phyloP scores from a whole-genome alignment of 2,329 filamentous ascomycete genomes.

The Massarina eburnea region DNA sequence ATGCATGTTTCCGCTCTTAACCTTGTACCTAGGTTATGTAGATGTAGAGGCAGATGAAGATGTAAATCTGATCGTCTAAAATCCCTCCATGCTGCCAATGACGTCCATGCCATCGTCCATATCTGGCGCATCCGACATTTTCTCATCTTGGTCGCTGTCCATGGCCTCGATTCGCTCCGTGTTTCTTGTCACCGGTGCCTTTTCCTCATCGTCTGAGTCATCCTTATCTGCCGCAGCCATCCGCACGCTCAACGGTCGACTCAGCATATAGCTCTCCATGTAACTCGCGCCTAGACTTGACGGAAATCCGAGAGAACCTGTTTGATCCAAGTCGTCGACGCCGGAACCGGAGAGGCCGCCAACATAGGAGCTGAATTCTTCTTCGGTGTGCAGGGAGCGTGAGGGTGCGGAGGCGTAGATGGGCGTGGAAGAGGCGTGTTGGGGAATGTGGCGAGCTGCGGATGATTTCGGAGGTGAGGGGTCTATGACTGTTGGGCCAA shows the following conservation, averaged over 20 bases:
- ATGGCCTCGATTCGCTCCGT: constrained; percentile 5
- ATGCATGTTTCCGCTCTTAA: not conserved
- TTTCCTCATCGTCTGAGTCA: constrained; percentile 26
- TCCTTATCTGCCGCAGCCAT: constrained; percentile 38
- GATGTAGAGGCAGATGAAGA: too few relatives aligned
- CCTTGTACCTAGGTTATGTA: not conserved
- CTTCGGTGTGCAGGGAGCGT: constrained; percentile 17
- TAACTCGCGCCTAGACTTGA: constrained; percentile 39
- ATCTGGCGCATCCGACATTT: not conserved
- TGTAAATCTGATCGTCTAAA: constrained; percentile 17
- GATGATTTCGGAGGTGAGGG: constrained; percentile 18
- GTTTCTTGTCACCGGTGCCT: constrained; percentile 18
- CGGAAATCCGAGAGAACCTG: constrained; percentile 38
- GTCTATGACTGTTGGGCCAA: constrained; percentile 28
- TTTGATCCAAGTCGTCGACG: constrained; percentile 38
- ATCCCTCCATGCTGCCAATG: constrained; percentile 39
- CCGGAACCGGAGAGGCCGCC: constrained; percentile 37
- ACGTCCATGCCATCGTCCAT: constrained; percentile 28
- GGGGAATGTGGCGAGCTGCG: constrained; percentile 11
- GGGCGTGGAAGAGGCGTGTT: constrained; percentile 20
- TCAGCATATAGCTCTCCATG: constrained; percentile 42
- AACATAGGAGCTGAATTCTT: constrained; percentile 37
- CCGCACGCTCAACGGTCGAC: constrained; percentile 38
- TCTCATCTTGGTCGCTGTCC: constrained; percentile 7
- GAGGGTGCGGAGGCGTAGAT: constrained; percentile 22